Evolutionary conservation across 352 stramenopile genomes (phyloP), one percentile per base, ranked within the genome.

Genomic region (Phytopythium montanum): DNA sequence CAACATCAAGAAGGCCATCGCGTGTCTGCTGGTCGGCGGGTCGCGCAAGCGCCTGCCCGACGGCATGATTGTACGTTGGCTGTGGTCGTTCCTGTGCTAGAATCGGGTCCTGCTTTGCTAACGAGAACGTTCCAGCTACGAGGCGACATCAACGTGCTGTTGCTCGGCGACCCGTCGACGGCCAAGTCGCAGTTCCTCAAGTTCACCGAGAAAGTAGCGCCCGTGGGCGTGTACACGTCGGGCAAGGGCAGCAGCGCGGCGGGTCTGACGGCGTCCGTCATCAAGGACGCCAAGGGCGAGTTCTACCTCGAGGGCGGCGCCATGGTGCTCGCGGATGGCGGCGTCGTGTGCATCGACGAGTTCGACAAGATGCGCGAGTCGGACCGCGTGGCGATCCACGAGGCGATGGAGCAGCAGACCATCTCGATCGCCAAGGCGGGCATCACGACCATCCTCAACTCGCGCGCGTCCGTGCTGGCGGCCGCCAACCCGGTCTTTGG

Each of bases 361-460:
- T 98, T 98, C 48, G 95, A 98, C 69, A 98, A 98, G 67, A 97
- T 97, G 88, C 73, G 87, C 38, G 88, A 96, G 62, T 86, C 84
- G 16, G 90, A 99, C 75, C 89, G 97, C 46, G 96, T 99, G 9
- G 97, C 97, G 41, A 99, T 99, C 64, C 97, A 99, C 73, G 97
- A 99, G 75, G 97, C 97, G 12, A 99, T 99, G 98, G 98, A 99
- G 73, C 98, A 99, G 73, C 98, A 99, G 67, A 99, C 98, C 7
- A 99, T 99, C 62, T 98, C 92, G 54, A 96, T 99, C 44, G 97
- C 97, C 14, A 99, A 99, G 62, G 97, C 97, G 6, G 97, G 97
- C 31, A 99, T 99, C 67, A 99, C 96, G 1, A 99, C 97, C 2
- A 98, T 99, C 48, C 79, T 99, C 21, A 99, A 99, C 72, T 98